phyloP scores from a whole-genome alignment of 2,329 filamentous ascomycete genomes.

The Tolypocladium ovalisporum region DNA sequence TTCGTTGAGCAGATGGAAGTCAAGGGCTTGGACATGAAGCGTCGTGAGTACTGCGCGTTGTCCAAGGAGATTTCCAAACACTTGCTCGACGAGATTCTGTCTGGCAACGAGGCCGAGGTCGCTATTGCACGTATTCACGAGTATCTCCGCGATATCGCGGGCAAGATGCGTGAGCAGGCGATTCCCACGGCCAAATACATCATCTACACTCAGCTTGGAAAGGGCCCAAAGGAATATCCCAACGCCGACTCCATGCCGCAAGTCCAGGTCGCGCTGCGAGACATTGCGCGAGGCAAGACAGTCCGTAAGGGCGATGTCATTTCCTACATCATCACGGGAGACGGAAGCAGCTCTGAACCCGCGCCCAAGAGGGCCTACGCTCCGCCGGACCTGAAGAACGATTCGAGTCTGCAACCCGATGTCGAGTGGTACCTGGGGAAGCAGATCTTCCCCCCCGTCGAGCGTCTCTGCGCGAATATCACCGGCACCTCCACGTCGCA shows the following conservation, averaged over 20 bases:
- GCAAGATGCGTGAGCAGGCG: constrained; percentile 72
- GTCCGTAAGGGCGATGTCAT: constrained; percentile 94
- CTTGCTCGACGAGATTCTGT: constrained; percentile 88
- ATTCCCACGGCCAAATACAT: constrained; percentile 82
- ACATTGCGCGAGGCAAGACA: constrained; percentile 75
- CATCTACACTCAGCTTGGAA: constrained; percentile 96
- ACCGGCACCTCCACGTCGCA: constrained; percentile 81
- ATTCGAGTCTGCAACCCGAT: constrained; percentile 69
- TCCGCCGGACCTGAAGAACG: constrained; percentile 70
- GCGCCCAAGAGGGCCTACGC: constrained; percentile 84
- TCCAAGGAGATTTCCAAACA: constrained; percentile 90
- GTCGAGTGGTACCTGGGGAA: constrained; percentile 98
- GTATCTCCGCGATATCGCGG: constrained; percentile 73
- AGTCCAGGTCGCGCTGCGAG: constrained; percentile 85
- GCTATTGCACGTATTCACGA: constrained; percentile 88
- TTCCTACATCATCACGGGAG: constrained; percentile 82
- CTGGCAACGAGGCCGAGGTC: constrained; percentile 81
- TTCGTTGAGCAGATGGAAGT: constrained; percentile 93
- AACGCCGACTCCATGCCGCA: constrained; percentile 94
- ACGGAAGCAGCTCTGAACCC: constrained; percentile 53
- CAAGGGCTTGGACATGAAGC: constrained; percentile 96
- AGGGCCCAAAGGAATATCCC: constrained; percentile 85
- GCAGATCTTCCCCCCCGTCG: constrained; percentile 95
- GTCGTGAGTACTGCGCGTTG: constrained; percentile 89
- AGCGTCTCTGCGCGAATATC: constrained; percentile 94